Conservation (phyloP, 108 stramenopile species). For the Nitzschia putrida region DNA sequence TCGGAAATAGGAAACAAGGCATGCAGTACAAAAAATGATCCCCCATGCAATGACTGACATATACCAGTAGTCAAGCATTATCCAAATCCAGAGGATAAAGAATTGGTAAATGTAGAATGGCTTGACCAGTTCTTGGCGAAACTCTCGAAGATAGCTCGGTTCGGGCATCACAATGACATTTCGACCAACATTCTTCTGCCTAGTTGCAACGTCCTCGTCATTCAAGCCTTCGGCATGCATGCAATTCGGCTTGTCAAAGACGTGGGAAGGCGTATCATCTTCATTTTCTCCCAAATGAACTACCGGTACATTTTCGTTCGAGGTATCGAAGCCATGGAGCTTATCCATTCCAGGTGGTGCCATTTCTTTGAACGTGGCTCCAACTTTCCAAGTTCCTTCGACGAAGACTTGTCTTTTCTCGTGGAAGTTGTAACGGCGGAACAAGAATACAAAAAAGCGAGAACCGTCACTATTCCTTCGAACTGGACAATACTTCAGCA, state of each 20-base stretch:
- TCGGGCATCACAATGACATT: slow-evolving; percentile 4
- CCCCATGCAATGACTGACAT: slow-evolving; percentile 51
- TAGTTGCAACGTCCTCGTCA: not conserved
- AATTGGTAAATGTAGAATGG: slow-evolving; percentile 67
- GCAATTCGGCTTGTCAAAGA: not conserved
- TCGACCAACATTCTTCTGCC: not conserved
- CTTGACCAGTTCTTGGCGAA: slow-evolving; percentile 54
- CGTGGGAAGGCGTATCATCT: not conserved
- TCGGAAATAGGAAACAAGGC: slow-evolving; percentile 49
- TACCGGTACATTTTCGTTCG: not conserved
- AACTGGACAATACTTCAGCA: not conserved
- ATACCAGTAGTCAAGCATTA: slow-evolving; percentile 53
- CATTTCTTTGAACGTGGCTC: not conserved
- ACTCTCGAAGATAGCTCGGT: slow-evolving; percentile 40
- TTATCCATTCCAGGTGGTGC: not conserved
- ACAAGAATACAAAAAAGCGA: slow-evolving; percentile 22
- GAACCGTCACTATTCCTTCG: slow-evolving; percentile 3
- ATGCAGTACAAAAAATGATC: slow-evolving; percentile 45
- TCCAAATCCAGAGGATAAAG: slow-evolving; percentile 69
- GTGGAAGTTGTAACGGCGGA: slow-evolving; percentile 36
- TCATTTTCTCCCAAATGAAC: not conserved
- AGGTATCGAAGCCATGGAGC: not conserved
- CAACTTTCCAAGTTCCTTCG: not conserved
- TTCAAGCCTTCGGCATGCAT: not conserved
- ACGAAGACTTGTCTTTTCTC: slow-evolving; percentile 13